Evolutionary conservation across 768 basidiomycete species (phyloP), one percentile per base, ranked within the genome.

Genomic region (Trametes maxima): DNA sequence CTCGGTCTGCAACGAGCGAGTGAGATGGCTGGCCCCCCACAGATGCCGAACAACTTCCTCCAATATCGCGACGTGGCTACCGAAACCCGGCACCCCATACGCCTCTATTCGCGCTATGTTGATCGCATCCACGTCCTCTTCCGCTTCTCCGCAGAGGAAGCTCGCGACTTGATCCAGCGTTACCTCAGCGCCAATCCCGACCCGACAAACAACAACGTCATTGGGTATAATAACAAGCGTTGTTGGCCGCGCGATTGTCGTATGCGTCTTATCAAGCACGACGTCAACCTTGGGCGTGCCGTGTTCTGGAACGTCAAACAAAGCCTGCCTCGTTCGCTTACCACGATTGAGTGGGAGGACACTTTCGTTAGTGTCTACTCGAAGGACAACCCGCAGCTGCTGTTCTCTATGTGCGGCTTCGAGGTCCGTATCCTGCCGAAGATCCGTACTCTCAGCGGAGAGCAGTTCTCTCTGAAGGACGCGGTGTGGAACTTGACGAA

Each of bases 281-380:
- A 99, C 72, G 97, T 98, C 76, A 98, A 99, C 75, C 81, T 99
- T 46, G 97, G 96, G 21, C 85, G 97, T 63, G 97, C 97, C 2
- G 97, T 98, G 10, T 98, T 97, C 78, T 99, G 96, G 97, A 98
- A 99, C 71, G 93, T 98, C 74, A 97, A 98, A 78, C 95, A 98
- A 75, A 92, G 92, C 67, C 75, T 99, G 24, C 97, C 97, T 0
- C 82, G 97, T 49, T 97, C 96, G 16, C 78, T 99, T 64, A 98
- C 97, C 0, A 98, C 97, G 0, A 98, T 99, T 70, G 97, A 98
- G 70, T 98, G 97, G 97, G 96, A 98, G 64, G 95, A 98, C 71
- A 95, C 95, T 0, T 95, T 95, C 69, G 93, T 94, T 66, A 95
- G 94, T 59, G 96, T 98, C 47, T 99, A 92, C 77, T 98, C 95